Conservation (phyloP, 2,329 filamentous ascomycete genomes). For the Stachybotrys echinatus region DNA sequence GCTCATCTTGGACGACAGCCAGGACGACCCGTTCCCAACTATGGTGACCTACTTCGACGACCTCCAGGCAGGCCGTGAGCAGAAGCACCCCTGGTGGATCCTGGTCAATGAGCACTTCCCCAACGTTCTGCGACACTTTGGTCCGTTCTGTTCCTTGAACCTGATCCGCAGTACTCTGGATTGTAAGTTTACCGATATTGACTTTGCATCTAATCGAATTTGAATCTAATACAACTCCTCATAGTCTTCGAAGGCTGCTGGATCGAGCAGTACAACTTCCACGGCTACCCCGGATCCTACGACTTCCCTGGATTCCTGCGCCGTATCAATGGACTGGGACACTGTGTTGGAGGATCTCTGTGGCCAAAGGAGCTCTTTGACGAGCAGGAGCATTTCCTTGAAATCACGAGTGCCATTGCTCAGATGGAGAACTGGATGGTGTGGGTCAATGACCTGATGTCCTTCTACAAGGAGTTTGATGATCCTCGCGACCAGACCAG, state of each 20-base stretch:
- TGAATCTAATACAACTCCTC: background rate
- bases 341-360: constrained; percentile 9
- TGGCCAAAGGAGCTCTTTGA: constrained; percentile 9
- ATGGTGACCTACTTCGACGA: constrained; percentile 13
- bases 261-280: constrained; percentile 15
- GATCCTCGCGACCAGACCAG: constrained; percentile 11
- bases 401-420: constrained; percentile 11
- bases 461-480: constrained; percentile 16
- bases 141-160: constrained; percentile 10
- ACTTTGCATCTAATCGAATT: background rate
- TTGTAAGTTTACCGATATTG: constrained; percentile 5
- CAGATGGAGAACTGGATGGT: constrained; percentile 15
- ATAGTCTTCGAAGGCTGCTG: constrained; percentile 13
- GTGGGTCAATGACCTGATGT: constrained; percentile 13
- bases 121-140: constrained; percentile 11
- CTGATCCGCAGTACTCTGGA: constrained; percentile 11
- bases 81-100: constrained; percentile 10
- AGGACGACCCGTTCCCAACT: constrained; percentile 5
- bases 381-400: constrained; percentile 8
- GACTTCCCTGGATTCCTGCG: constrained; percentile 13
- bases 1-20: constrained; percentile 12
- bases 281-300: constrained; percentile 9
- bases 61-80: constrained; percentile 7
- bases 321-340: constrained; percentile 13
- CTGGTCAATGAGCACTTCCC: constrained; percentile 12